phyloP scores from a whole-genome alignment of 2,329 filamentous ascomycete species.

The Chrysoporthe deuterocubensis region DNA sequence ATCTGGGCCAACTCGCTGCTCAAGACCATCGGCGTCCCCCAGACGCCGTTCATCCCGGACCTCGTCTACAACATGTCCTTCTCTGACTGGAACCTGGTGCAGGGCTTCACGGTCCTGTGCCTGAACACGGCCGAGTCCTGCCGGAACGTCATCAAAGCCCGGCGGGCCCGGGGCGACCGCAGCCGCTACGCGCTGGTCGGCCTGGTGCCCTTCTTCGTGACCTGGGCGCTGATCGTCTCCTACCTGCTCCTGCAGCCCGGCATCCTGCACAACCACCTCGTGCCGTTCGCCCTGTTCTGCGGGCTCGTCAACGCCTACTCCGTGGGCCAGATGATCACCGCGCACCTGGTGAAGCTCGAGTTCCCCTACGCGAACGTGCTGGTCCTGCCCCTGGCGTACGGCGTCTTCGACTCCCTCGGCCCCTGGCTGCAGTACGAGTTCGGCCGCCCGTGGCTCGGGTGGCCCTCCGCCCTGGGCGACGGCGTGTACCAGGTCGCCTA shows the following conservation, averaged over 20 bases:
- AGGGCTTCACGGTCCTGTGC: slow-evolving; percentile 79
- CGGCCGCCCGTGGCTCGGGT: slow-evolving; percentile 67
- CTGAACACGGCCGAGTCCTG: slow-evolving; percentile 84
- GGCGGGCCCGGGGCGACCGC: slow-evolving; percentile 73
- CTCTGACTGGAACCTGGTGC: slow-evolving; percentile 90
- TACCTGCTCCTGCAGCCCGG: slow-evolving; percentile 86
- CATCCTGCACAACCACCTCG: slow-evolving; percentile 80
- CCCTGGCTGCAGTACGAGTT: slow-evolving; percentile 63
- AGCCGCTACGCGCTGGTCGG: slow-evolving; percentile 78
- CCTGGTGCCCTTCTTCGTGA: slow-evolving; percentile 76
- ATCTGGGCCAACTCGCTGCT: slow-evolving; percentile 92
- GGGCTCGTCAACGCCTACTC: slow-evolving; percentile 93
- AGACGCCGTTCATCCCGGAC: slow-evolving; percentile 67
- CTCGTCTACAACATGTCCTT: slow-evolving; percentile 79
- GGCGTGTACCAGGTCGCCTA: slow-evolving; percentile 89
- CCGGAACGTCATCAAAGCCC: slow-evolving; percentile 81
- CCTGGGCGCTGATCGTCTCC: slow-evolving; percentile 75
- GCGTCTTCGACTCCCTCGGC: slow-evolving; percentile 79
- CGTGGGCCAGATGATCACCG: slow-evolving; percentile 93
- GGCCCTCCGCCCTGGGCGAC: slow-evolving; percentile 75
- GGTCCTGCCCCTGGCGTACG: slow-evolving; percentile 74
- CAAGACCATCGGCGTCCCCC: slow-evolving; percentile 69
- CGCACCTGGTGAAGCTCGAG: slow-evolving; percentile 82
- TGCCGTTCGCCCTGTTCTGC: slow-evolving; percentile 88
- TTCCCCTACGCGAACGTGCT: slow-evolving; percentile 94